Conservation (phyloP, 345 rosid species). For the Aegle marmelos region DNA sequence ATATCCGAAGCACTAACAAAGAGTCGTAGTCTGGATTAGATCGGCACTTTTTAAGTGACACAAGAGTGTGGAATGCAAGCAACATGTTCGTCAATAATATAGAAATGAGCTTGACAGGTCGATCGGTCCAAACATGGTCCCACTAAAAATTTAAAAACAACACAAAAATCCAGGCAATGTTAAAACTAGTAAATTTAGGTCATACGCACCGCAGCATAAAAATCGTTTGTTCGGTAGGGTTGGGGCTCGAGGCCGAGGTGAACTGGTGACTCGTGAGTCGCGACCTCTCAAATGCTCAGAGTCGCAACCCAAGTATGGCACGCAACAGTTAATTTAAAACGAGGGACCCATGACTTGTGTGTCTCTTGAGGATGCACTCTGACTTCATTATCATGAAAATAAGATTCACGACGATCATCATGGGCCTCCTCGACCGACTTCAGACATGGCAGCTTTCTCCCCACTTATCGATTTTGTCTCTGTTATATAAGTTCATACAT, state of each 20-base stretch:
- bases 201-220: not conserved
- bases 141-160: not conserved
- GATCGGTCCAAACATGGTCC: slow-evolving; percentile 15
- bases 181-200: not conserved
- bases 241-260: not conserved
- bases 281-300: slow-evolving; percentile 9
- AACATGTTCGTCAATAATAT: not conserved
- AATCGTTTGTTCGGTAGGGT: not conserved
- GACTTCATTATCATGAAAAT: not conserved
- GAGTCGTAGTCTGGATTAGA: not conserved
- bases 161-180: not conserved
- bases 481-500: not conserved
- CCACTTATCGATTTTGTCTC: not conserved
- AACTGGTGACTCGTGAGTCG: not conserved
- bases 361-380: not conserved
- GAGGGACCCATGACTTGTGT: not conserved
- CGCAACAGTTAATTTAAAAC: not conserved
- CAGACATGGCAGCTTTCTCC: not conserved
- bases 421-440: slow-evolving; percentile 5
- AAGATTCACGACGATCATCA: not conserved
- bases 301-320: slow-evolving; percentile 8
- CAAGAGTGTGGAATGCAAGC: slow-evolving; percentile 6
- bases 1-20: not conserved
- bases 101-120: not conserved
- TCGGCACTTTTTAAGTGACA: slow-evolving; percentile 20